These are phyloP conservation scores for Diaporthe australafricana DNA, from an alignment of 2,329 filamentous ascomycete species.

Conservation along the genomic window DNA sequence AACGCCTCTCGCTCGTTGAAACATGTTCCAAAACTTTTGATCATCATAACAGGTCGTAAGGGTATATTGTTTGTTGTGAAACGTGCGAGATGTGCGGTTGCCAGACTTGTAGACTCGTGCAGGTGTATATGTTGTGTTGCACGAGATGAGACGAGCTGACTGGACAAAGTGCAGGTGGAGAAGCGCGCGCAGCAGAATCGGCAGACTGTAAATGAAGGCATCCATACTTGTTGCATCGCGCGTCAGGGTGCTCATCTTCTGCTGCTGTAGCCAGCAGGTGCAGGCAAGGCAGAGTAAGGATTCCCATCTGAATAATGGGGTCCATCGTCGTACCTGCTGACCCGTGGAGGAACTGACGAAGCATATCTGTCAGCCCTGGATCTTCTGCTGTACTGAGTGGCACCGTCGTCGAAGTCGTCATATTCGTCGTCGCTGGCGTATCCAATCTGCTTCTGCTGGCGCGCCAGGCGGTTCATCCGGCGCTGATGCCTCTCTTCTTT, in stretches of 20 bases:
- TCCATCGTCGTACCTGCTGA: constrained; percentile 55
- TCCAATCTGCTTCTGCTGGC: constrained; percentile 27
- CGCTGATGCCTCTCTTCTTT: constrained; percentile 61
- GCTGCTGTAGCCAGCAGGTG: constrained; percentile 52
- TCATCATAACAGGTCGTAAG: constrained; percentile 34
- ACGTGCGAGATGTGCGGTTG: background rate
- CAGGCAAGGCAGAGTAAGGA: constrained; percentile 58
- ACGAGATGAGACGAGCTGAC: background rate
- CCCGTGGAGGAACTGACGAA: constrained; percentile 53
- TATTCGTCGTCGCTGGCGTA: constrained; percentile 37
- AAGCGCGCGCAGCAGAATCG: constrained; percentile 21
- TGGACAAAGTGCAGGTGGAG: background rate
- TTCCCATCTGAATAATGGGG: constrained; percentile 61
- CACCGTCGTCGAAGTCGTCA: constrained; percentile 36
- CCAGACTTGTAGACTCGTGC: background rate
- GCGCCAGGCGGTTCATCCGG: constrained; percentile 52
- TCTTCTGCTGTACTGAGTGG: constrained; percentile 45
- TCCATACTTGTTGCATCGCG: constrained; percentile 34
- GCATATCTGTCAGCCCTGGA: constrained; percentile 57
- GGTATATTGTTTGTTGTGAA: constrained; percentile 4
- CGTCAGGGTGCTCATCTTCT: constrained; percentile 47
- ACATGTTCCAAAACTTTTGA: background rate
- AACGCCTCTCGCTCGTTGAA: constrained; percentile 29
- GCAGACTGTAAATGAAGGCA: background rate
- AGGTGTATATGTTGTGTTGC: background rate